phyloP scores from a whole-genome alignment of 2,329 filamentous ascomycete genomes.

The Aspergillus spinulosporus region DNA sequence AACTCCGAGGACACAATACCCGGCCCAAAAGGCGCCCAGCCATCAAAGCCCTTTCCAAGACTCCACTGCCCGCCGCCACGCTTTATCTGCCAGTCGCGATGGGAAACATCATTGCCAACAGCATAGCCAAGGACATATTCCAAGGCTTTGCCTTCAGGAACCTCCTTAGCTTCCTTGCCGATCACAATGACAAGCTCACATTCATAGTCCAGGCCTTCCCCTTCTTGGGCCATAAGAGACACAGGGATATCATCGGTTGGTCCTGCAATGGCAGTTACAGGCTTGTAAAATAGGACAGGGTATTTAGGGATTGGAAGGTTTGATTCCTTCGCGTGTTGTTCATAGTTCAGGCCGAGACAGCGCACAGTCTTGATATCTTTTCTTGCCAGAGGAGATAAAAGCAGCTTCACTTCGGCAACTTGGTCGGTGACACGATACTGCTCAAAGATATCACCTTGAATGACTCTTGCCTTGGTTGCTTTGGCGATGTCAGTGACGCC shows the following conservation, averaged over 20 bases:
- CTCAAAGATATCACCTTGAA: slow-evolving; percentile 67
- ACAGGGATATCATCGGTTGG: slow-evolving; percentile 68
- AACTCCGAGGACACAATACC: slow-evolving; percentile 63
- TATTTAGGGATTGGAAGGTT: slow-evolving; percentile 68
- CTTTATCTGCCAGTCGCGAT: slow-evolving; percentile 73
- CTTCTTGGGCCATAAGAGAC: slow-evolving; percentile 63
- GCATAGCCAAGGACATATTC: slow-evolving; percentile 73
- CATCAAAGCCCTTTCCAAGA: slow-evolving; percentile 72
- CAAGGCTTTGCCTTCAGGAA: slow-evolving; percentile 66
- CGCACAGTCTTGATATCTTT: slow-evolving; percentile 66
- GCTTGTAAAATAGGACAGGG: slow-evolving; percentile 75
- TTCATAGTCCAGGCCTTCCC: slow-evolving; percentile 72
- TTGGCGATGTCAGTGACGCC: slow-evolving; percentile 63
- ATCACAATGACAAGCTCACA: slow-evolving; percentile 76
- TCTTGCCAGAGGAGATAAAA: slow-evolving; percentile 65
- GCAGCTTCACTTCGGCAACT: slow-evolving; percentile 51
- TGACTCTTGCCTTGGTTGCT: slow-evolving; percentile 61
- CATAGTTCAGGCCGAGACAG: slow-evolving; percentile 71
- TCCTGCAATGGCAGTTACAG: slow-evolving; percentile 64
- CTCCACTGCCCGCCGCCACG: slow-evolving; percentile 69
- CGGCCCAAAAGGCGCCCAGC: slow-evolving; percentile 72
- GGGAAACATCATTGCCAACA: slow-evolving; percentile 76
- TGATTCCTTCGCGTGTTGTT: slow-evolving; percentile 68
- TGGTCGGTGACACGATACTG: slow-evolving; percentile 64
- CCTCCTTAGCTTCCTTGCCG: slow-evolving; percentile 64